Conservation (phyloP, 208 protist species). For the Trypanosomatidae sp. region DNA sequence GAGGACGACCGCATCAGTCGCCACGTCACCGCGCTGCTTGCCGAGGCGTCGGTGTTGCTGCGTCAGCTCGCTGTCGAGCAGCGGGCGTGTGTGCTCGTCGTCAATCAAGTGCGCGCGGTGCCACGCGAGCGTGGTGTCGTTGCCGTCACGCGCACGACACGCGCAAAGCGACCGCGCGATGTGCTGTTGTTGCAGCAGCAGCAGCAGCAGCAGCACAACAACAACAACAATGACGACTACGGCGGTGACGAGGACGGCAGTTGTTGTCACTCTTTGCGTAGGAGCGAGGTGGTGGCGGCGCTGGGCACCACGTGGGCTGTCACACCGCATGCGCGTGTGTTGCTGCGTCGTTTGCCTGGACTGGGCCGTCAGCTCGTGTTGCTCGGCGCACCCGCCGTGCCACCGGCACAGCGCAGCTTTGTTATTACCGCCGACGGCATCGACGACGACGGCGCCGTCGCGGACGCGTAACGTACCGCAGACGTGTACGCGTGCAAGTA, state of each 20-base stretch:
- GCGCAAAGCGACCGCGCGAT: neutral
- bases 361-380: too few relatives aligned
- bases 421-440: too few relatives aligned
- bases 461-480: neutral
- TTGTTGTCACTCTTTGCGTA: too few relatives aligned
- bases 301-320: conserved; percentile 34
- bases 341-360: conserved; percentile 16
- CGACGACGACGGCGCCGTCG: too few relatives aligned
- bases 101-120: conserved; percentile 39
- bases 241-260: neutral
- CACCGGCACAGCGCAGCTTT: too few relatives aligned
- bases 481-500: neutral
- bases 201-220: neutral
- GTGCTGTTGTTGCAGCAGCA: neutral
- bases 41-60: conserved; percentile 10
- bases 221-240: neutral
- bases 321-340: conserved; percentile 26
- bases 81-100: conserved; percentile 29
- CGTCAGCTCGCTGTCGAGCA: conserved; percentile 17
- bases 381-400: too few relatives aligned
- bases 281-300: conserved; percentile 30
- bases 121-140: conserved; percentile 5
- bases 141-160: neutral
- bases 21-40: conserved; percentile 3
- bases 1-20: too few relatives aligned